Evolutionary conservation across 495 filamentous ascomycete species (phyloP).

Genomic region (Penicillium ochrochloron): DNA sequence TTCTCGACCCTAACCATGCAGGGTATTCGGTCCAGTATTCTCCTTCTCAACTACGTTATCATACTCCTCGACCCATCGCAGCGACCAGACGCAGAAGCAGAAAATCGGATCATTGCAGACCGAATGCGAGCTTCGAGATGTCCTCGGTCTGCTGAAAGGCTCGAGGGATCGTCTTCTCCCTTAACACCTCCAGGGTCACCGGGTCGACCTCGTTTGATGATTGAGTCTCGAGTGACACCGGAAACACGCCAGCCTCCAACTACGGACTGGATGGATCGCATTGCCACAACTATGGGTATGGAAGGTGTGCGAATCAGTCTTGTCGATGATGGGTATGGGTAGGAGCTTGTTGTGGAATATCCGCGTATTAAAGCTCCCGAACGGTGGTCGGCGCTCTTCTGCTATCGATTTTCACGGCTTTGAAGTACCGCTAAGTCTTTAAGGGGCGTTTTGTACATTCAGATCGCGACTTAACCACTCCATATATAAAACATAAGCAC

Average conservation of each 20-base stretch:
- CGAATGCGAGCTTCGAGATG: constrained; percentile 5
- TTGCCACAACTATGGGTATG: constrained; percentile 37
- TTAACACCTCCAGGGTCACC: constrained; percentile 28
- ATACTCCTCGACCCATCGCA: constrained; percentile 32
- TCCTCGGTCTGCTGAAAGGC: background rate
- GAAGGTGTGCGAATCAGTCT: constrained; percentile 30
- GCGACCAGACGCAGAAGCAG: constrained; percentile 23
- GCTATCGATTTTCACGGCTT: background rate
- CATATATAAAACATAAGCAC: background rate
- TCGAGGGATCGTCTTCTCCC: constrained; percentile 6
- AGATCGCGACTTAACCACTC: background rate
- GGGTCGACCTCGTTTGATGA: constrained; percentile 17
- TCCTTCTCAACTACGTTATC: constrained; percentile 34
- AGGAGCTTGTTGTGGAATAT: background rate
- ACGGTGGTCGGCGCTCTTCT: background rate
- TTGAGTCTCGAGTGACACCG: constrained; percentile 30
- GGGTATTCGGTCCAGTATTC: constrained; percentile 32
- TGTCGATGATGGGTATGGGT: constrained; percentile 11
- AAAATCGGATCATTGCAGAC: constrained; percentile 21
- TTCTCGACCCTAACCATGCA: constrained; percentile 31
- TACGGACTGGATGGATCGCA: constrained; percentile 37
- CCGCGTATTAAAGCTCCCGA: background rate
- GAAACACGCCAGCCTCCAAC: constrained; percentile 28
- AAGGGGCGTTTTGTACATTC: background rate
- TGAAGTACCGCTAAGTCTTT: background rate